These are phyloP conservation scores for Termitomyces heimii DNA, from an alignment of 768 basidiomycete genomes.

Conservation along the genomic window DNA sequence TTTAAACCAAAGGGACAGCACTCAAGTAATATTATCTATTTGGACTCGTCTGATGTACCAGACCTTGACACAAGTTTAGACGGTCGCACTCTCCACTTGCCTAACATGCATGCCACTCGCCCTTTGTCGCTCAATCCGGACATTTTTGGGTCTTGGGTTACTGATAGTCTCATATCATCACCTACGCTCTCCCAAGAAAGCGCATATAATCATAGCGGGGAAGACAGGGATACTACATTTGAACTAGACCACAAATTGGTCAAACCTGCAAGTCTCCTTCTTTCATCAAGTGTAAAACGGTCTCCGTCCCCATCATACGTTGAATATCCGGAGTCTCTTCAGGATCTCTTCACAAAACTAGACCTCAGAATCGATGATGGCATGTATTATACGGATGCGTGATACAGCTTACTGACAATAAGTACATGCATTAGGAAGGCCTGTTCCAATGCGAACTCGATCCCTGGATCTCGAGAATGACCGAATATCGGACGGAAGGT, in stretches of 20 bases:
- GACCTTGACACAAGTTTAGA: neutral
- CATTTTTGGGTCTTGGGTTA: slow-evolving; percentile 26
- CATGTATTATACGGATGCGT: neutral
- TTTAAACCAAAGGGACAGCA: slow-evolving; percentile 10
- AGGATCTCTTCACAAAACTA: slow-evolving; percentile 15
- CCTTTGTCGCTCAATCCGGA: slow-evolving; percentile 4
- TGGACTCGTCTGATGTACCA: neutral
- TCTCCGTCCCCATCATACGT: neutral
- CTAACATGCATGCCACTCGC: neutral
- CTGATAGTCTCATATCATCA: slow-evolving; percentile 38
- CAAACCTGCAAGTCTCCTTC: neutral
- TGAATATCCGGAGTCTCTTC: slow-evolving; percentile 1
- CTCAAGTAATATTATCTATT: neutral
- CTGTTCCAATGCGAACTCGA: slow-evolving; percentile 4
- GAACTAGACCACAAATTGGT: neutral
- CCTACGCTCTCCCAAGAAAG: slow-evolving; percentile 21
- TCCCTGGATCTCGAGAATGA: slow-evolving; percentile 10
- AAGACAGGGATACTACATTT: neutral
- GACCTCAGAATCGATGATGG: slow-evolving; percentile 10
- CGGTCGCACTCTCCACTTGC: neutral
- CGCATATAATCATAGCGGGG: slow-evolving; percentile 10
- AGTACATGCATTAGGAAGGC: neutral
- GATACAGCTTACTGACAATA: neutral
- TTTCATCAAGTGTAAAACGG: neutral
- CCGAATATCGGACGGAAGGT: neutral